Evolutionary conservation across 139 green algal species (phyloP).

Genomic region (Axilococcus clingmanii): DNA sequence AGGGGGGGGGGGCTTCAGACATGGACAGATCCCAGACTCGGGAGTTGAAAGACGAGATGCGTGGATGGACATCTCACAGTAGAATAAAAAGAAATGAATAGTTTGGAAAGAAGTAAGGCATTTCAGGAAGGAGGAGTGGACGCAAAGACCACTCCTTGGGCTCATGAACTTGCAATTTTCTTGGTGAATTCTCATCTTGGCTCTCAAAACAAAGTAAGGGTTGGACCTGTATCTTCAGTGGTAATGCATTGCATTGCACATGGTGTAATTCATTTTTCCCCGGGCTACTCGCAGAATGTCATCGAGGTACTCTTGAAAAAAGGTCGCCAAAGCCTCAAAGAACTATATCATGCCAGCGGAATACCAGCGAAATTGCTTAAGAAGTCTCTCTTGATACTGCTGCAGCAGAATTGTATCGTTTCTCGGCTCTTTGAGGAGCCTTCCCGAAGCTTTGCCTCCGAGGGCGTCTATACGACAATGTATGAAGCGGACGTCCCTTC

Average conservation of each 20-base stretch:
- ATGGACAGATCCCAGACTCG: too few species aligned
- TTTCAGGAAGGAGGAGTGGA: too few species aligned
- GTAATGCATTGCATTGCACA: neutral
- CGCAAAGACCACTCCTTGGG: too few species aligned
- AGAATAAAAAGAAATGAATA: too few species aligned
- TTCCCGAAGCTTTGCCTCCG: slow-evolving; percentile 34
- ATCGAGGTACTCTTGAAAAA: slow-evolving; percentile 16
- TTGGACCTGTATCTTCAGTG: neutral
- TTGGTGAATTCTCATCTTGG: slow-evolving; percentile 14
- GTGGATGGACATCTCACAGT: too few species aligned
- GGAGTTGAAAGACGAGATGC: neutral
- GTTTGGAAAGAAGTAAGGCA: too few species aligned
- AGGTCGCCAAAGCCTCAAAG: slow-evolving; percentile 16
- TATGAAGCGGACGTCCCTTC: slow-evolving; percentile 39
- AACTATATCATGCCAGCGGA: slow-evolving; percentile 1
- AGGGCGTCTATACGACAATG: slow-evolving; percentile 15
- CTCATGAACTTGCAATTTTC: slow-evolving; percentile 20
- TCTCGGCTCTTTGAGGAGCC: slow-evolving; percentile 34
- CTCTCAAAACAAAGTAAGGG: neutral
- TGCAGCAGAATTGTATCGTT: slow-evolving; percentile 68
- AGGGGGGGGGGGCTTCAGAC: too few species aligned
- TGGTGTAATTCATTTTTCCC: neutral
- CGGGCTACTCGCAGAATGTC: neutral
- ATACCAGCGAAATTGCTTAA: slow-evolving; percentile 20
- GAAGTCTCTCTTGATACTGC: slow-evolving; percentile 46